Base-by-base conservation (phyloP, 192 early-diverging fungal species). In the Umbelopsis sp. region DNA sequence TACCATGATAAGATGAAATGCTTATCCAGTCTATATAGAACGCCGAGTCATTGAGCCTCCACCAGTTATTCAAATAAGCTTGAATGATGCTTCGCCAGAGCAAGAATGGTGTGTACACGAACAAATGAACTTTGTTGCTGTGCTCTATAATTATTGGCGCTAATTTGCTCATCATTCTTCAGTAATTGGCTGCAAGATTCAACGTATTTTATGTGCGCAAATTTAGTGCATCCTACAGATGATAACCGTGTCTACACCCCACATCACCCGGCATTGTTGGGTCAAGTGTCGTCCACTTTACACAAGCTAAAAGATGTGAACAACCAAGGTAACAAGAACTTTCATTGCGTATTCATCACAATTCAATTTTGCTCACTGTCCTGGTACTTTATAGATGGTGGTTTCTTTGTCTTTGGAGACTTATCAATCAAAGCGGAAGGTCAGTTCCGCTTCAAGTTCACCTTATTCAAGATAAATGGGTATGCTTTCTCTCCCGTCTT, bases 131-230 rank as follows among this genome's bases (percentile, higher is more conserved):
- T 61, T 30, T 16, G 55, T 61, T 61, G n/a, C 25, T 15, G 55
- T 61, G 27, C 12, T 13, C 13, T 12, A 18, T 23, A 33, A 16
- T 11, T 58, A 35, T 61, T 35, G 55, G 55, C 27, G 55, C 55
- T 61, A 61, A 61, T 35, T 12, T 35, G 16, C 8, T 35, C 27
- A n/a, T 61, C 12, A 3, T 55, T 30, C 61, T 64, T 6, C 67
- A 77, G 75, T 27, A 64, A 73, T 25, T 79, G 79, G 66, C 79
- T 87, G 47, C 90, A 91, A 70, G 94, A 94, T 74, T 94, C 97
- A 15, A 95, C 94, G 77, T 94, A 94, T 76, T 98, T 98, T 80
- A 94, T 96, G 93, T 96, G 94, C 74, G 94, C 91, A 20, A 94
- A 94, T 37, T 84, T 98, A 30, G 89, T 96, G 71, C 73, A 69